phyloP scores from a whole-genome alignment of 805 yeast genomes.

The Wickerhamiella qilinensis region DNA sequence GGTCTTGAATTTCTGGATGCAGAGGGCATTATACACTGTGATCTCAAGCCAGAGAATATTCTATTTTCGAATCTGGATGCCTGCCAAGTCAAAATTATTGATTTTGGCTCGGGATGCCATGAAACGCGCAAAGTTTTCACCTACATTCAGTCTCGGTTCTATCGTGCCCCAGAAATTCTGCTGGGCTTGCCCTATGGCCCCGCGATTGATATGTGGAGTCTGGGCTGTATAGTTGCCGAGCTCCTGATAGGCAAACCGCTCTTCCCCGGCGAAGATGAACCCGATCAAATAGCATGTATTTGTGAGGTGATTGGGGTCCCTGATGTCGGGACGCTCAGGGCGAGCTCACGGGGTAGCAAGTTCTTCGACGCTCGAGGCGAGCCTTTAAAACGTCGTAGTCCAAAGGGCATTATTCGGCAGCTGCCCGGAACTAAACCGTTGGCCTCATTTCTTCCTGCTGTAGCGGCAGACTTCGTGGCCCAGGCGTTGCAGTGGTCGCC shows the following conservation, averaged over 20 bases:
- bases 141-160: constrained; percentile 89
- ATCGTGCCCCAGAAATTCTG: constrained; percentile 90
- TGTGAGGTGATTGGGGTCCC: constrained; percentile 88
- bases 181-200: constrained; percentile 80
- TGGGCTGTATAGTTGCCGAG: constrained; percentile 94
- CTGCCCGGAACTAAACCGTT: constrained; percentile 10
- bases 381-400: constrained; percentile 14
- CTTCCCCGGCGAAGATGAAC: constrained; percentile 88
- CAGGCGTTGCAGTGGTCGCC: constrained; percentile 59
- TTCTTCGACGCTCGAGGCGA: constrained; percentile 24
- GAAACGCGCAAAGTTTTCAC: constrained; percentile 75
- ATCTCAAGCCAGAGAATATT: constrained; percentile 72
- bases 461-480: constrained; percentile 31
- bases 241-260: constrained; percentile 82
- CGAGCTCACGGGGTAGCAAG: constrained; percentile 22
- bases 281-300: constrained; percentile 77
- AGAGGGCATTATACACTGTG: constrained; percentile 57
- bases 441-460: constrained; percentile 4
- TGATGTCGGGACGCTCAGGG: constrained; percentile 25
- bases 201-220: constrained; percentile 93
- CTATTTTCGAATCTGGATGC: constrained; percentile 34
- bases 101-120: constrained; percentile 46
- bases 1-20: constrained; percentile 48
- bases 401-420: constrained; percentile 10
- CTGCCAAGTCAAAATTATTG: constrained; percentile 50